phyloP scores from a whole-genome alignment of 257 asterid species.

The Fraxinus cuspidata region DNA sequence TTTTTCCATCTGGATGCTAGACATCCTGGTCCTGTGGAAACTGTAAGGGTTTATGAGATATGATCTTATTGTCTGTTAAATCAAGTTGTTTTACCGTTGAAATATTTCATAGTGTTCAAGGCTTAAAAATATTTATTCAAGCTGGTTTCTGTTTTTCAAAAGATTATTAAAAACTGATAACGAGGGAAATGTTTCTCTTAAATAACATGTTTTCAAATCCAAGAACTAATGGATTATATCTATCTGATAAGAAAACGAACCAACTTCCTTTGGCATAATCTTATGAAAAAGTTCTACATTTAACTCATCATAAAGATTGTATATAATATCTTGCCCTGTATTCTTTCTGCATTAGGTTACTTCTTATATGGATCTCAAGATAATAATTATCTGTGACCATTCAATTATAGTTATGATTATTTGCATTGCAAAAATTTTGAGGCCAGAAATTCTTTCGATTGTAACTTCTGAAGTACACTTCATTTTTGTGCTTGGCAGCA shows the following conservation, averaged over 20 bases:
- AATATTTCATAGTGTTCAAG: background rate
- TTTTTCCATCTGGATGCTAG: background rate
- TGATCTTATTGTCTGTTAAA: background rate
- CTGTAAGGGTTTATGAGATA: background rate
- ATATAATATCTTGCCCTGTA: background rate
- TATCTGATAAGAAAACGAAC: background rate
- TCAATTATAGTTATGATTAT: background rate
- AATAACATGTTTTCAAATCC: background rate
- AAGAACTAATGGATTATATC: background rate
- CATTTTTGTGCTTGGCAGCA: slow-evolving; percentile 58
- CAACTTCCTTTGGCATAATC: background rate
- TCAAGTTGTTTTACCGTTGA: background rate
- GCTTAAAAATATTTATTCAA: background rate
- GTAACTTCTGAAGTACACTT: slow-evolving; percentile 19
- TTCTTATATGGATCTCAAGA: background rate
- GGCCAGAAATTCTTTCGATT: slow-evolving; percentile 6
- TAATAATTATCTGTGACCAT: background rate
- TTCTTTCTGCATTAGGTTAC: background rate
- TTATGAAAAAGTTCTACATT: background rate
- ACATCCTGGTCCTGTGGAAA: background rate
- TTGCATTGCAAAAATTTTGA: slow-evolving; percentile 10
- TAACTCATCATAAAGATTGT: background rate
- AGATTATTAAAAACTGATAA: background rate
- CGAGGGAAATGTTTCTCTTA: background rate
- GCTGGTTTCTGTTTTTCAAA: background rate